phyloP scores from a whole-genome alignment of 202 grass and related monocot species.

The Thinopyrum obtusiflorum region DNA sequence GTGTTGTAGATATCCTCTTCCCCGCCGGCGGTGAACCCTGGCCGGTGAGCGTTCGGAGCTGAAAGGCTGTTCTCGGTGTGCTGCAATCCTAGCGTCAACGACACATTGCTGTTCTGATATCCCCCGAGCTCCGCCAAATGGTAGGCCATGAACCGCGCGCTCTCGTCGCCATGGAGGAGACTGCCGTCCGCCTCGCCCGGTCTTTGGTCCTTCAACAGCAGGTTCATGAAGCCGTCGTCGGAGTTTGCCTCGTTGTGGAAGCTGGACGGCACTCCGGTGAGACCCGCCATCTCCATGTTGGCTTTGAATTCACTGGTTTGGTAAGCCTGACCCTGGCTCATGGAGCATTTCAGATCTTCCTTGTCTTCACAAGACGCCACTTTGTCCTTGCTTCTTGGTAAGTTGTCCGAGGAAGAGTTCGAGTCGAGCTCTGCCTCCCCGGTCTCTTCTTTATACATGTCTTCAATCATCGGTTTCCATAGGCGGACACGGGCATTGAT shows the following conservation, averaged over 20 bases:
- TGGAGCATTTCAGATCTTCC: constrained; percentile 59
- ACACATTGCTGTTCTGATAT: constrained; percentile 54
- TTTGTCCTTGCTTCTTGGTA: constrained; percentile 52
- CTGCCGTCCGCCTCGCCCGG: constrained; percentile 24
- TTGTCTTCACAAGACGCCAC: constrained; percentile 50
- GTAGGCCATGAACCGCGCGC: constrained; percentile 59
- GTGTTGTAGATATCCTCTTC: constrained; percentile 55
- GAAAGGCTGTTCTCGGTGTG: constrained; percentile 49
- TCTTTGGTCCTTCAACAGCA: constrained; percentile 74
- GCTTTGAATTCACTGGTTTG: constrained; percentile 57
- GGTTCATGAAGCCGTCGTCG: constrained; percentile 82
- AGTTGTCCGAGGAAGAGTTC: constrained; percentile 82
- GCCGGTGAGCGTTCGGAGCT: constrained; percentile 46
- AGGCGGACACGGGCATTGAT: constrained; percentile 99
- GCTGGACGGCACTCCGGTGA: constrained; percentile 24
- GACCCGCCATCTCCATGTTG: constrained; percentile 29
- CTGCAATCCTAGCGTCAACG: constrained; percentile 76
- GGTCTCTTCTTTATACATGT: constrained; percentile 99
- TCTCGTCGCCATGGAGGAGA: constrained; percentile 51
- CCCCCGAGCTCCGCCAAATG: constrained; percentile 64
- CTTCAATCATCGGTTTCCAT: constrained; percentile 99
- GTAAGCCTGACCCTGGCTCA: constrained; percentile 40
- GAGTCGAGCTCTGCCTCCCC: constrained; percentile 74
- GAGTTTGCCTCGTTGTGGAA: constrained; percentile 57
- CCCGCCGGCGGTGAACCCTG: constrained; percentile 35